Percentiles rank a stretch among this genome's conserved stretches.
Evolutionary conservation across 2,329 filamentous ascomycete species (phyloP).

Genomic region (Paecilomyces sp.): DNA sequence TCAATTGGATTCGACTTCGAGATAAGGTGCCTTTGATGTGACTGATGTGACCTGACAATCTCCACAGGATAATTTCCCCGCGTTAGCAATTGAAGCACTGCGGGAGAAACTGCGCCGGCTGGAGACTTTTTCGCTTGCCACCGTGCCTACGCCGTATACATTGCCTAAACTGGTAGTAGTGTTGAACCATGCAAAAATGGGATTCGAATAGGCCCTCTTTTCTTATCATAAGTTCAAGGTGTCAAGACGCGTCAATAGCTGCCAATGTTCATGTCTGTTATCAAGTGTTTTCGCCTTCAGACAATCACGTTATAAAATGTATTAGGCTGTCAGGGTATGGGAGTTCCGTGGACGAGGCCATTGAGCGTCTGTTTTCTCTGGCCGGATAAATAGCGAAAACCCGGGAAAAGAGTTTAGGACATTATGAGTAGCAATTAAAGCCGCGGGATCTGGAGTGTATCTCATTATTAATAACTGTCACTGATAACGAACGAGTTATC

Average conservation of each 20-base stretch:
- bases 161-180: not conserved
- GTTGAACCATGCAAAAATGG: not conserved
- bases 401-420: too few species aligned
- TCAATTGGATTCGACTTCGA: not conserved
- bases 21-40: not conserved
- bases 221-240: too few species aligned
- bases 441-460: not conserved
- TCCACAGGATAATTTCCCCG: not conserved
- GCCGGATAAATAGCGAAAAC: too few species aligned
- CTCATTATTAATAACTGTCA: not conserved
- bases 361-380: too few species aligned
- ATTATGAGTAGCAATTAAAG: too few species aligned
- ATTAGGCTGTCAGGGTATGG: too few species aligned
- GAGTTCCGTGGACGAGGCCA: too few species aligned
- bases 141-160: not conserved
- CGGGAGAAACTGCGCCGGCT: not conserved
- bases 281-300: too few species aligned
- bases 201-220: too few species aligned
- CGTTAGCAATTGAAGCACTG: not conserved
- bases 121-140: not conserved
- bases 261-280: too few species aligned
- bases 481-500: not conserved
- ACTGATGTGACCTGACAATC: not conserved
- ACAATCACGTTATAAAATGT: too few species aligned
- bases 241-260: too few species aligned